These are phyloP conservation scores for Miscanthus lutarioriparius DNA, from an alignment of 176 grass and related monocot species.

Conservation along the genomic window DNA sequence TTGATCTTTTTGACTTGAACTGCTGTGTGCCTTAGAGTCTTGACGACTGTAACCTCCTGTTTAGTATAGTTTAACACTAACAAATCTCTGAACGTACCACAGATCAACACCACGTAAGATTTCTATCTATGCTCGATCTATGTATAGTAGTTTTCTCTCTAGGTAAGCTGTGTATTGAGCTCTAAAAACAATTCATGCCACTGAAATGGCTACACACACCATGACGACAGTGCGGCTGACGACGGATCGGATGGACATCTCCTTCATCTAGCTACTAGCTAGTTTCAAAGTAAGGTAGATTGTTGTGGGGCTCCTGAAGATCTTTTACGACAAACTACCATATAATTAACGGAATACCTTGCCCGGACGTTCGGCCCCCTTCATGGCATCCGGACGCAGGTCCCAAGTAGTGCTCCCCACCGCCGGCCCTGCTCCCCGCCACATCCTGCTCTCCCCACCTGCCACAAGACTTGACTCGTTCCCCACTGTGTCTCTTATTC, in stretches of 20 bases:
- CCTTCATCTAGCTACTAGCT: too few relatives aligned
- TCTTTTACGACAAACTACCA: neutral
- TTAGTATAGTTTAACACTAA: neutral
- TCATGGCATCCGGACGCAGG: too few relatives aligned
- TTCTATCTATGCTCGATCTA: neutral
- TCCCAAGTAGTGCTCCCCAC: too few relatives aligned
- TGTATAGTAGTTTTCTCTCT: neutral
- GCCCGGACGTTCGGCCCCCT: too few relatives aligned
- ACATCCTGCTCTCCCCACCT: too few relatives aligned
- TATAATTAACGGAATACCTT: too few relatives aligned
- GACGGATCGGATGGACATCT: too few relatives aligned
- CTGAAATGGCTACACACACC: neutral
- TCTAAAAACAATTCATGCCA: neutral
- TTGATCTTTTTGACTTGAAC: slow-evolving; percentile 39
- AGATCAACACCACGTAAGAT: neutral
- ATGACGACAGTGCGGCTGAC: neutral
- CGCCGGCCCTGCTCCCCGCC: too few relatives aligned
- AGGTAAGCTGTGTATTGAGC: neutral
- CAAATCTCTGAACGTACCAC: neutral
- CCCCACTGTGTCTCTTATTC: too few relatives aligned
- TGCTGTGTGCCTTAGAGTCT: neutral
- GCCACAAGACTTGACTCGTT: too few relatives aligned
- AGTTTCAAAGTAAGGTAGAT: neutral
- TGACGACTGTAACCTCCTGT: neutral
- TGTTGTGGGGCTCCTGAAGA: slow-evolving; percentile 14